Evolutionary conservation across 2,329 filamentous ascomycete species (phyloP).

Genomic region (Tolypocladium endophyticum): DNA sequence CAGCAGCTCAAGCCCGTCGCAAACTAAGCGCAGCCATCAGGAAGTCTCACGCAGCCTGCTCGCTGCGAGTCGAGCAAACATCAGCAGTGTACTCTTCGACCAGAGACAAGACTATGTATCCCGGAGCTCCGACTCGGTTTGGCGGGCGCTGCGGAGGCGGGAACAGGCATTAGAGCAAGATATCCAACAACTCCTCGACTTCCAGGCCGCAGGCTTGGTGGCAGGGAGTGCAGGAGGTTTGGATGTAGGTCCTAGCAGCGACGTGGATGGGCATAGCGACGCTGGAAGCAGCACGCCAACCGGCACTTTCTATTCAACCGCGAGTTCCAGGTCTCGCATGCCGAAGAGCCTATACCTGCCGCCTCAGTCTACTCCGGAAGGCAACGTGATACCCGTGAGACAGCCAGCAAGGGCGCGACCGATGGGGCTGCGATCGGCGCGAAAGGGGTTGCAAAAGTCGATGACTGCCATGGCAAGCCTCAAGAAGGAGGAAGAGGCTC

Average conservation of each 20-base stretch:
- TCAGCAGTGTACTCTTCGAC: conserved; percentile 28
- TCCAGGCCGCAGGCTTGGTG: conserved; percentile 34
- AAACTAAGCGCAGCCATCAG: conserved; percentile 8
- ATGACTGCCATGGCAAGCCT: conserved; percentile 55
- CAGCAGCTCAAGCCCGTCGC: conserved; percentile 1
- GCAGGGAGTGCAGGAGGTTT: conserved; percentile 21
- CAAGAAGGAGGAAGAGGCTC: conserved; percentile 57
- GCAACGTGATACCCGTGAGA: conserved; percentile 48
- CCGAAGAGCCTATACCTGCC: conserved; percentile 30
- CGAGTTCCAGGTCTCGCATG: conserved; percentile 28
- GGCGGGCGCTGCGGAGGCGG: conserved; percentile 34
- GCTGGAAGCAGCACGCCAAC: conserved; percentile 31
- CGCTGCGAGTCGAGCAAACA: conserved; percentile 1
- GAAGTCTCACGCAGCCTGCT: conserved; percentile 1
- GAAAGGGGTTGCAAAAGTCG: conserved; percentile 52
- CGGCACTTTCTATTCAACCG: conserved; percentile 26
- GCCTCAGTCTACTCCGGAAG: conserved; percentile 25
- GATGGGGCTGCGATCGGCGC: conserved; percentile 48
- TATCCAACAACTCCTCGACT: conserved; percentile 36
- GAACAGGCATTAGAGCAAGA: conserved; percentile 35
- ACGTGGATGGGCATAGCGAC: conserved; percentile 24
- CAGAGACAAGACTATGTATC: conserved; percentile 14
- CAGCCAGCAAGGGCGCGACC: conserved; percentile 41
- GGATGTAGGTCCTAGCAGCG: conserved; percentile 7
- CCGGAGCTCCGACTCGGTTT: conserved; percentile 30